Base-by-base conservation (phyloP, 371 early-diverging fungal species). In the Mucor plumbeus region DNA sequence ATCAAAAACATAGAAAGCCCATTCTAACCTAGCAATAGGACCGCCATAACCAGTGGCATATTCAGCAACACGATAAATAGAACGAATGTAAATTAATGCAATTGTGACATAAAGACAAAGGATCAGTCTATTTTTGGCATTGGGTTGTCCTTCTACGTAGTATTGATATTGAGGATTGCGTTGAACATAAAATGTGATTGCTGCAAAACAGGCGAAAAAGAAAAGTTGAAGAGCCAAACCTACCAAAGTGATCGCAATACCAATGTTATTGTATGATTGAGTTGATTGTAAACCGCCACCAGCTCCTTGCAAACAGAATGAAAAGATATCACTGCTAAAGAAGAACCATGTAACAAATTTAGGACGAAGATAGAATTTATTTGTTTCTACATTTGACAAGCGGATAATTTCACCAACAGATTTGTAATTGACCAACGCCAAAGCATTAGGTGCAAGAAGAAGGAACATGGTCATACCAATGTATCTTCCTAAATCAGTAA, bases 341-440 rank as follows among this genome's bases (percentile, higher is more conserved):
- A 80, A 80, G 17, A 80, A 76, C 80, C 80, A 80, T 3, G 80
- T 80, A 19, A 80, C 63, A 36, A 80, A 80, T 41, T 73, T 68
- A n/a, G 76, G 80, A n/a, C 54, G 72, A 17, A 80, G 65, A 44
- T 61, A 74, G 41, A 80, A 79, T 13, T 21, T 39, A 14, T 35
- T n/a, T 6, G 4, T 10, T 19, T 48, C 31, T 17, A 39, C 50
- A 5, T 61, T 59, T 4, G 73, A 76, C 10, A 61, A 26, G 10
- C 67, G 69, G 15, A 76, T 65, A 1, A 76, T 62, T 36, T 74
- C 69, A 19, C 80, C 80, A 0, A 76, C 61, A 9, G 77, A 66
- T 40, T 80, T 80, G 67, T 80, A 80, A 67, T 79, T 80, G 26
- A 71, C 71, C 35, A 80, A 57, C 14, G 80, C 80, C 9, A 80